Evolutionary conservation across 129 eudicot genomes (phyloP).

Genomic region (Saposhnikovia divaricata): DNA sequence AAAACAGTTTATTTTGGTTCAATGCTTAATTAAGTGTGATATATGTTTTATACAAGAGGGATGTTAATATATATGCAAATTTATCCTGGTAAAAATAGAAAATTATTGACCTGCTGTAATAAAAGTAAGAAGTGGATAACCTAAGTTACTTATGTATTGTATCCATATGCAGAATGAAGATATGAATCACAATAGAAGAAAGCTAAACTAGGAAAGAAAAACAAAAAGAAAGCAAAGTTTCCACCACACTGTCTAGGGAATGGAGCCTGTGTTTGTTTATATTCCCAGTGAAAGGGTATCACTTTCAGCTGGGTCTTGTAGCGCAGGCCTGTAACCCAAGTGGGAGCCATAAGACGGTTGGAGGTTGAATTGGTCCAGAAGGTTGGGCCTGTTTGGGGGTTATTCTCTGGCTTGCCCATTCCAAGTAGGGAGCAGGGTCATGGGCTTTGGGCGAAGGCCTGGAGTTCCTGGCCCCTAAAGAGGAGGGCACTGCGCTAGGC

Average conservation of each 20-base stretch:
- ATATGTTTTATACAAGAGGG: background rate
- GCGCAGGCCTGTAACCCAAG: constrained; percentile 7
- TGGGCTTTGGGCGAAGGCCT: background rate
- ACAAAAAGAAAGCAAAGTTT: no score
- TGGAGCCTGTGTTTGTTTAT: background rate
- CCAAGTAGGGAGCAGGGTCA: background rate
- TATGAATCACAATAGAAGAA: no score
- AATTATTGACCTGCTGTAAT: background rate
- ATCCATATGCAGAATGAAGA: no score
- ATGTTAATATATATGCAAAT: no score
- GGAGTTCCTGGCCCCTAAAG: background rate
- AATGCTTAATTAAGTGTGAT: background rate
- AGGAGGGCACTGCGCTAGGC: background rate
- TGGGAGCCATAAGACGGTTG: background rate
- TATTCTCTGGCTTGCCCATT: background rate
- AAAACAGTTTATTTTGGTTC: background rate
- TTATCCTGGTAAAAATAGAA: background rate
- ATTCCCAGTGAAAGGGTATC: background rate
- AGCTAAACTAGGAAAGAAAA: background rate
- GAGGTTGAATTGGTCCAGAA: background rate
- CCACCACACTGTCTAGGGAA: background rate
- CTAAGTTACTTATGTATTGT: background rate
- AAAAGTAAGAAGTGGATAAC: background rate
- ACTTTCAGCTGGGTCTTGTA: background rate
- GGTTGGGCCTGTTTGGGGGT: background rate